phyloP scores from a whole-genome alignment of 495 filamentous ascomycete genomes.

The Trichoderma erinaceum region DNA sequence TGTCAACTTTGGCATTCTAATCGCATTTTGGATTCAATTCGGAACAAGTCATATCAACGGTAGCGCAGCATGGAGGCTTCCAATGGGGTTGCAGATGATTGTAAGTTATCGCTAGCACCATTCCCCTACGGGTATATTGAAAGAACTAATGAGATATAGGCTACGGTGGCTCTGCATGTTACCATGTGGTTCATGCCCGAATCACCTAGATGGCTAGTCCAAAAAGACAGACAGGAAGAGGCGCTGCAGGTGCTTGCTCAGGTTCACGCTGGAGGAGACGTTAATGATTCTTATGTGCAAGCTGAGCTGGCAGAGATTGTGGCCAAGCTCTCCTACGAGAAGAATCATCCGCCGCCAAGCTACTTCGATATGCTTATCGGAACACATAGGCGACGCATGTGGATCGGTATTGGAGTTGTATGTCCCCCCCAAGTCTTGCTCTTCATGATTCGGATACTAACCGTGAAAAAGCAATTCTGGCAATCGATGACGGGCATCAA shows the following conservation, averaged over 20 bases:
- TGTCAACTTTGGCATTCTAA: constrained; percentile 65
- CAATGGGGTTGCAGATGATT: constrained; percentile 67
- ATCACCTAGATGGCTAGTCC: constrained; percentile 69
- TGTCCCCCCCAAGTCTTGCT: constrained; percentile 3
- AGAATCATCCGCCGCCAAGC: constrained; percentile 24
- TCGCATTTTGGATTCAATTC: constrained; percentile 68
- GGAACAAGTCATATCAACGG: constrained; percentile 53
- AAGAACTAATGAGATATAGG: constrained; percentile 34
- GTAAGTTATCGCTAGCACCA: constrained; percentile 36
- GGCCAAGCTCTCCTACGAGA: constrained; percentile 27
- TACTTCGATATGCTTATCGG: constrained; percentile 27
- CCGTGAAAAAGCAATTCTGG: constrained; percentile 24
- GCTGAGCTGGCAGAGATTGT: constrained; percentile 63
- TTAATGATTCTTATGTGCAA: constrained; percentile 55
- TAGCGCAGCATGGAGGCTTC: constrained; percentile 56
- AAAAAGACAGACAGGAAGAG: constrained; percentile 69
- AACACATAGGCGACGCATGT: constrained; percentile 25
- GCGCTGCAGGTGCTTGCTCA: constrained; percentile 54
- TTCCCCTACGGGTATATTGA: constrained; percentile 1
- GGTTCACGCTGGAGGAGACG: constrained; percentile 58
- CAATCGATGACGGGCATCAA: constrained; percentile 30
- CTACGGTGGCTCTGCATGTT: constrained; percentile 49
- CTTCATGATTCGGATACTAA: background rate
- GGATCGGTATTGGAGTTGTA: constrained; percentile 31
- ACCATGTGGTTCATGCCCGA: constrained; percentile 68